phyloP scores from a whole-genome alignment of 1,284 basidiomycete species.

The Pseudomicrostroma phylloplanum region DNA sequence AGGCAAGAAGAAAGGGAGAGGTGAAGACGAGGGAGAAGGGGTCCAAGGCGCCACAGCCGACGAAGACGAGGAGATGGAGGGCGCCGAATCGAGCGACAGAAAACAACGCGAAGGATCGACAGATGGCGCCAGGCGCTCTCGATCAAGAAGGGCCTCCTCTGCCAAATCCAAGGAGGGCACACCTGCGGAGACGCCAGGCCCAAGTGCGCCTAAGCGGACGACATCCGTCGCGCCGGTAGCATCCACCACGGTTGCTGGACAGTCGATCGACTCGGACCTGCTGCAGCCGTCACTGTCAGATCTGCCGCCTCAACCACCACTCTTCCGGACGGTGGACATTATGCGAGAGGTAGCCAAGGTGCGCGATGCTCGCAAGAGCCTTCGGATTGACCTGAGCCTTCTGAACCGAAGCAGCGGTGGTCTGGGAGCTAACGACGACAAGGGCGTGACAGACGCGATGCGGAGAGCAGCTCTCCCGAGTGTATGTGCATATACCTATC shows the following conservation, averaged over 20 bases:
- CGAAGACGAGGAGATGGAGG: not conserved
- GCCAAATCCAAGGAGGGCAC: constrained; percentile 3
- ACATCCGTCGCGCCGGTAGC: constrained; percentile 1
- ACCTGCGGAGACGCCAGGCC: not conserved
- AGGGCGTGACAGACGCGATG: not conserved
- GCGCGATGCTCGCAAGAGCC: constrained; percentile 63
- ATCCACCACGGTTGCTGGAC: not conserved
- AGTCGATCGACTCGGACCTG: constrained; percentile 19
- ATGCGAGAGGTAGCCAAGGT: constrained; percentile 84
- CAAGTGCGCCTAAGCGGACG: not conserved
- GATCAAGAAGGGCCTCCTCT: no score
- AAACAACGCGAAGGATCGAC: not conserved
- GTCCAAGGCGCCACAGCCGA: not conserved
- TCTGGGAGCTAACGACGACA: not conserved
- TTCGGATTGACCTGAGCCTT: constrained; percentile 56
- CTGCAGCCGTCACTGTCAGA: constrained; percentile 64
- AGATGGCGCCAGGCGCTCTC: not conserved
- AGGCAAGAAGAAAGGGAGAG: not conserved
- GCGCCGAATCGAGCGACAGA: not conserved
- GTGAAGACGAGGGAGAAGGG: not conserved
- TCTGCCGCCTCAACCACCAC: constrained; percentile 66
- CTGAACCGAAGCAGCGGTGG: constrained; percentile 50
- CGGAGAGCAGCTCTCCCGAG: constrained; percentile 38
- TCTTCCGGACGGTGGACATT: constrained; percentile 80
- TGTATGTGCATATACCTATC: constrained; percentile 48